A percentile compares a stretch with the other conserved stretches of the same genome.
Conservation (phyloP, 768 basidiomycete genomes). For the Scleroderma bovista region DNA sequence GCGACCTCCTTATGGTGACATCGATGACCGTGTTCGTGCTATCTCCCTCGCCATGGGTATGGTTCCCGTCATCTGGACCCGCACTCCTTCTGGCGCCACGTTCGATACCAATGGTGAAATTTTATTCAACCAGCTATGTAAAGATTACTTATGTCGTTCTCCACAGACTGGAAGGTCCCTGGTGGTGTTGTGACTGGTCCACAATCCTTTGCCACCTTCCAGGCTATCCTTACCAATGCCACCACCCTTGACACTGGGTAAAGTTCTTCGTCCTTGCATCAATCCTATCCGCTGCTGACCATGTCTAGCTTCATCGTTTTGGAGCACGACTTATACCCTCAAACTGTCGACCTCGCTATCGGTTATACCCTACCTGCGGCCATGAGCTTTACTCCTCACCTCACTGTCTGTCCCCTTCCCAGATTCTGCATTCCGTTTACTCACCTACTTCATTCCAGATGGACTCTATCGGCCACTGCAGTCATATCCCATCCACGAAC, state of each 20-base stretch:
- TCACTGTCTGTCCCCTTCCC: slow-evolving; percentile 43
- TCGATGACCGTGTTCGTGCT: slow-evolving; percentile 90
- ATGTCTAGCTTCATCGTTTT: slow-evolving; percentile 74
- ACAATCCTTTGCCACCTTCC: slow-evolving; percentile 63
- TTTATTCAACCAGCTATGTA: neutral
- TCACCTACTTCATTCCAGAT: slow-evolving; percentile 33
- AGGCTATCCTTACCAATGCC: slow-evolving; percentile 68
- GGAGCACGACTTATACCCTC: slow-evolving; percentile 78
- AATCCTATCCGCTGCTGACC: neutral
- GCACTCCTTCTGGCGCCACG: slow-evolving; percentile 42
- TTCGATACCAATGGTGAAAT: slow-evolving; percentile 70
- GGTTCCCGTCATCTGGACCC: slow-evolving; percentile 87
- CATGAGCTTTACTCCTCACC: slow-evolving; percentile 53
- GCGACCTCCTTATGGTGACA: slow-evolving; percentile 82
- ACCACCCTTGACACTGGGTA: slow-evolving; percentile 55
- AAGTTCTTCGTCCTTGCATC: slow-evolving; percentile 7
- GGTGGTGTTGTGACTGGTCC: slow-evolving; percentile 65
- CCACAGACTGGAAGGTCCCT: slow-evolving; percentile 79
- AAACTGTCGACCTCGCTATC: slow-evolving; percentile 86
- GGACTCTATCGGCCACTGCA: slow-evolving; percentile 76
- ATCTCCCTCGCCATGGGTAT: slow-evolving; percentile 90
- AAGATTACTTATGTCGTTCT: slow-evolving; percentile 9
- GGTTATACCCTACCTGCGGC: slow-evolving; percentile 83
- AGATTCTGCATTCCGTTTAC: neutral
- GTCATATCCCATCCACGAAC: slow-evolving; percentile 53